A percentile compares a stretch with the other conserved stretches of the same genome.
phyloP scores from a whole-genome alignment of 2,329 filamentous ascomycete species.

The Huntiella omanensis region DNA sequence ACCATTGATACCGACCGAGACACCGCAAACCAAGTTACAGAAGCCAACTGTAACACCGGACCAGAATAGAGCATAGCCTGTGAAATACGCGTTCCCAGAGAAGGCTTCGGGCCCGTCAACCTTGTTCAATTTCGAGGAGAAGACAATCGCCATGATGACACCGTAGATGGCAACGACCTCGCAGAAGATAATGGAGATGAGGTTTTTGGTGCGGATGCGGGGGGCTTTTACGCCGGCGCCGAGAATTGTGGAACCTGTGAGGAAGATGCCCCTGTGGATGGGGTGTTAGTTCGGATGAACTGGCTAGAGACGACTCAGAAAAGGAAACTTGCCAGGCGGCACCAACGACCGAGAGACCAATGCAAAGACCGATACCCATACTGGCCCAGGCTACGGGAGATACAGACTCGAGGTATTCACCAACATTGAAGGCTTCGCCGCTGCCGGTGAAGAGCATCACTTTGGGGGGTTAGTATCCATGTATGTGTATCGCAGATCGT shows the following conservation, averaged over 20 bases:
- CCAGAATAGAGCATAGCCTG: slow-evolving; percentile 93
- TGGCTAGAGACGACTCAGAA: not conserved
- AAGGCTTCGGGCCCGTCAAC: slow-evolving; percentile 47
- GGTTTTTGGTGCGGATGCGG: slow-evolving; percentile 95
- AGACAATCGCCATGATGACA: slow-evolving; percentile 98
- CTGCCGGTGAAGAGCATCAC: slow-evolving; percentile 98
- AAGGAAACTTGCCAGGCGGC: slow-evolving; percentile 64
- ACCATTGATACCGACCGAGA: slow-evolving; percentile 94
- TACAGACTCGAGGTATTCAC: slow-evolving; percentile 80
- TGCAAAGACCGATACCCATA: slow-evolving; percentile 81
- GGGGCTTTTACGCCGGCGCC: slow-evolving; percentile 93
- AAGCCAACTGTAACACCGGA: slow-evolving; percentile 80
- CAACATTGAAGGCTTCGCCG: slow-evolving; percentile 93
- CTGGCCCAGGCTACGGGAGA: slow-evolving; percentile 90
- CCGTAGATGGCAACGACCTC: slow-evolving; percentile 99
- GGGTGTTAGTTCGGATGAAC: not conserved
- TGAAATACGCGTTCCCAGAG: slow-evolving; percentile 72
- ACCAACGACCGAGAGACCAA: slow-evolving; percentile 87
- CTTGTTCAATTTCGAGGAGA: slow-evolving; percentile 66
- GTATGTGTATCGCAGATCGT: not conserved
- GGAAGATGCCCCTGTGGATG: slow-evolving; percentile 75
- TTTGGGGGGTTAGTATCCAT: slow-evolving; percentile 19
- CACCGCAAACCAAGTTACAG: slow-evolving; percentile 91
- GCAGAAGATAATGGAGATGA: slow-evolving; percentile 99
- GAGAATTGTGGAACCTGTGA: slow-evolving; percentile 92